phyloP scores from a whole-genome alignment of 2,329 filamentous ascomycete genomes.

The Lachnellula willkommii region DNA sequence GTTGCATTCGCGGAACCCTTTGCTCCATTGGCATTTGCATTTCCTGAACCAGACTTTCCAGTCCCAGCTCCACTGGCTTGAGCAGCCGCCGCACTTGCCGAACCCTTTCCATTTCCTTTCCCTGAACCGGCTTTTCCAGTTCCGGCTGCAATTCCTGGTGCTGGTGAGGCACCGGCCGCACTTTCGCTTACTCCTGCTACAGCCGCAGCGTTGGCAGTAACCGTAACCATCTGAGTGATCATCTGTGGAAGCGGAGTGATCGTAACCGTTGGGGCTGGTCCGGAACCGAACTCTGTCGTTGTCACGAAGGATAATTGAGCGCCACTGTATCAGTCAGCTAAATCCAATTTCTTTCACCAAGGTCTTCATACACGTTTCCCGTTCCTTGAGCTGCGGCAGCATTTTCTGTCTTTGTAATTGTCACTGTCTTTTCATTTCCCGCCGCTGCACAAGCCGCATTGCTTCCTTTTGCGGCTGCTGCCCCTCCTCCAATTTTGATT shows the following conservation, averaged over 20 bases:
- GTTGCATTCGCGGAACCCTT: neutral
- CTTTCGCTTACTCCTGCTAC: neutral
- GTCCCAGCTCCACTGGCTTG: neutral
- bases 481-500: neutral
- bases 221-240: conserved; percentile 18
- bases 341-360: neutral
- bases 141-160: neutral
- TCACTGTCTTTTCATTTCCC: conserved; percentile 21
- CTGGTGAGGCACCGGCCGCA: conserved; percentile 3
- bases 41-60: neutral
- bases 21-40: neutral
- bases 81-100: neutral
- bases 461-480: neutral
- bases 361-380: conserved; percentile 10
- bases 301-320: conserved; percentile 36
- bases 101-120: neutral
- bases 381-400: conserved; percentile 11
- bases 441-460: conserved; percentile 6
- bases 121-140: neutral
- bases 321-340: conserved; percentile 4
- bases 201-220: conserved; percentile 8
- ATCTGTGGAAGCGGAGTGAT: conserved; percentile 33
- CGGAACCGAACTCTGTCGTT: conserved; percentile 32
- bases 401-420: conserved; percentile 32
- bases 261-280: conserved; percentile 33